phyloP scores from a whole-genome alignment of 1,139 yeast genomes.

The Kodamaea ohmeri region DNA sequence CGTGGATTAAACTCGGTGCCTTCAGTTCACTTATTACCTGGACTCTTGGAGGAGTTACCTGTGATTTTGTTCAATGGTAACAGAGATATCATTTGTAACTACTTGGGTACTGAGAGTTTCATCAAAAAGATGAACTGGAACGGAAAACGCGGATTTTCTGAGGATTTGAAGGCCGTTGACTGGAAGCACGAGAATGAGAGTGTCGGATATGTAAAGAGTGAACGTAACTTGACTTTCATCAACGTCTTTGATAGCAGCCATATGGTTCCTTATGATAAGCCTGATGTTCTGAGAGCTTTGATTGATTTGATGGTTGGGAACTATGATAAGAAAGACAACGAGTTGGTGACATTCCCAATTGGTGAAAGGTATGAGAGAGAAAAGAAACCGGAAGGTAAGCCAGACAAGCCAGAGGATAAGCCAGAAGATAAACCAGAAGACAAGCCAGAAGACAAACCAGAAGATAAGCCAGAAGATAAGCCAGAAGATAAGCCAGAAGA shows the following conservation, averaged over 20 bases:
- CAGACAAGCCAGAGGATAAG: slow-evolving; percentile 3
- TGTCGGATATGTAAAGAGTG: slow-evolving; percentile 54
- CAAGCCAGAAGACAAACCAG: background rate
- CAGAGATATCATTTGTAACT: slow-evolving; percentile 85
- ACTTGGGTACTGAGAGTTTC: slow-evolving; percentile 67
- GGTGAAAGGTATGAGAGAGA: slow-evolving; percentile 20
- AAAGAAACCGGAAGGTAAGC: slow-evolving; percentile 1
- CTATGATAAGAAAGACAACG: slow-evolving; percentile 24
- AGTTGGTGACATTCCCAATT: slow-evolving; percentile 32
- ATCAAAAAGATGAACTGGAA: slow-evolving; percentile 67
- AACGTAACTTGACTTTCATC: slow-evolving; percentile 74
- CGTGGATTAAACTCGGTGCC: slow-evolving; percentile 55
- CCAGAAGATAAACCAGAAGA: slow-evolving; percentile 1
- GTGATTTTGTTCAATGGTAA: slow-evolving; percentile 83
- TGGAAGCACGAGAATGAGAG: slow-evolving; percentile 52
- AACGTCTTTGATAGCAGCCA: slow-evolving; percentile 78
- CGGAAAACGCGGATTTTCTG: slow-evolving; percentile 57
- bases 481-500: slow-evolving; percentile 1
- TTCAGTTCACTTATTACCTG: slow-evolving; percentile 64
- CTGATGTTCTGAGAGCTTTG: slow-evolving; percentile 67
- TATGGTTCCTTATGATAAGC: slow-evolving; percentile 90
- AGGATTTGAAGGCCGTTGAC: slow-evolving; percentile 29
- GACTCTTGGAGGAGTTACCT: slow-evolving; percentile 56
- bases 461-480: slow-evolving; percentile 1
- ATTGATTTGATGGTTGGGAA: slow-evolving; percentile 49